phyloP scores from a whole-genome alignment of 2,329 filamentous ascomycete species.

The Fusarium nygamai region DNA sequence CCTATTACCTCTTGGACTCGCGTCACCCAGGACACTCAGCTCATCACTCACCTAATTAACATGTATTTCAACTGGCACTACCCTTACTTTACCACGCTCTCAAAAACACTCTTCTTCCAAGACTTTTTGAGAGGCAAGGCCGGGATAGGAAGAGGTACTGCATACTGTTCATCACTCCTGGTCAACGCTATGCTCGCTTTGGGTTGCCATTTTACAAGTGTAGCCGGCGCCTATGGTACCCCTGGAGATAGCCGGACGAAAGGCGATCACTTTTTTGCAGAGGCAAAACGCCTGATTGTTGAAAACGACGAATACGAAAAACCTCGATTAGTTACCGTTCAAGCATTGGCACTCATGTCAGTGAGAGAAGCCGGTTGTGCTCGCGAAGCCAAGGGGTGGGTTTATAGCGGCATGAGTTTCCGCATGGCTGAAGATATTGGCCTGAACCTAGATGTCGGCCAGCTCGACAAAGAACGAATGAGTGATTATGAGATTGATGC shows the following conservation, averaged over 20 bases:
- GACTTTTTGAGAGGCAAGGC: conserved; percentile 82
- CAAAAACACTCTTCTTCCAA: conserved; percentile 84
- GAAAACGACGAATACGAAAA: conserved; percentile 95
- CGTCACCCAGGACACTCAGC: conserved; percentile 80
- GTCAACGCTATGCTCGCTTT: conserved; percentile 95
- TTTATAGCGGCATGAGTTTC: conserved; percentile 98
- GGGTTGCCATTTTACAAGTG: conserved; percentile 90
- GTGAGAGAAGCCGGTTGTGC: conserved; percentile 95
- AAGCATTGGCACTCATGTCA: conserved; percentile 94
- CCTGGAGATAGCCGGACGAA: conserved; percentile 83
- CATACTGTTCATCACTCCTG: conserved; percentile 87
- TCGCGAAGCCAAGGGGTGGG: conserved; percentile 94
- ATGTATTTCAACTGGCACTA: conserved; percentile 99
- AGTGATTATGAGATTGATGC: conserved; percentile 89
- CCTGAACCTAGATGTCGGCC: conserved; percentile 82
- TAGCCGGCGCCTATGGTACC: conserved; percentile 75
- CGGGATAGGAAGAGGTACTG: conserved; percentile 63
- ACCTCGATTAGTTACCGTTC: conserved; percentile 87
- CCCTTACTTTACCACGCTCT: conserved; percentile 91
- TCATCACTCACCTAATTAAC: conserved; percentile 88
- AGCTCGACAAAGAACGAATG: conserved; percentile 68
- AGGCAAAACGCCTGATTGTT: conserved; percentile 88
- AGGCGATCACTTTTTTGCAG: conserved; percentile 94
- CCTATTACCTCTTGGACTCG: conserved; percentile 87
- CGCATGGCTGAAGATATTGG: conserved; percentile 96